phyloP scores from a whole-genome alignment of 1,139 yeast genomes.

The Sugiyamaella paludigena region DNA sequence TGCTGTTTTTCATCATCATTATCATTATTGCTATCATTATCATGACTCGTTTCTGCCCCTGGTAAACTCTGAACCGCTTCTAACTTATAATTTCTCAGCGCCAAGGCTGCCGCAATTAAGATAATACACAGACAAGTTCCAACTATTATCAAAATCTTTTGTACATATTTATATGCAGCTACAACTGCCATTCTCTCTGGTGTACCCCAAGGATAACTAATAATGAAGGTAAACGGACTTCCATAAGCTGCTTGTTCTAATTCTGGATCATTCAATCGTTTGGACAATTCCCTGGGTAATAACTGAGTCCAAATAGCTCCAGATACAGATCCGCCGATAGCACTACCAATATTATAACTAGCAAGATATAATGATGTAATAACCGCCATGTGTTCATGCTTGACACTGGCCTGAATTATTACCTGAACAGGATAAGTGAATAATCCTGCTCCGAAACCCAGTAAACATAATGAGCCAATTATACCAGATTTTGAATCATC shows the following conservation, averaged over 20 bases:
- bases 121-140: conserved; percentile 59
- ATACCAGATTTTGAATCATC: conserved; percentile 51
- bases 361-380: conserved; percentile 46
- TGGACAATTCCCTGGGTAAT: conserved; percentile 37
- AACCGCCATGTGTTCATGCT: conserved; percentile 49
- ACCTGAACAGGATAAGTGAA: conserved; percentile 68
- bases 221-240: conserved; percentile 50
- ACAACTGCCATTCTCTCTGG: conserved; percentile 58
- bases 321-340: conserved; percentile 47
- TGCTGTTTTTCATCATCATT: too few relatives aligned
- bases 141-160: conserved; percentile 54
- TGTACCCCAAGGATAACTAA: conserved; percentile 55
- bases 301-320: conserved; percentile 51
- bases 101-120: conserved; percentile 48
- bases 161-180: conserved; percentile 57
- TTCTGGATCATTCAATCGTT: conserved; percentile 30
- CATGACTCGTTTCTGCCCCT: conserved; percentile 42
- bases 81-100: conserved; percentile 55
- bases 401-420: conserved; percentile 59
- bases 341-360: conserved; percentile 45
- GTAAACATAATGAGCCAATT: conserved; percentile 61
- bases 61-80: conserved; percentile 36
- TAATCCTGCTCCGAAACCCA: conserved; percentile 74
- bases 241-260: conserved; percentile 52
- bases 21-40: too few relatives aligned